Conservation (phyloP, 352 stramenopile genomes). For the Phytophthora citricola region DNA sequence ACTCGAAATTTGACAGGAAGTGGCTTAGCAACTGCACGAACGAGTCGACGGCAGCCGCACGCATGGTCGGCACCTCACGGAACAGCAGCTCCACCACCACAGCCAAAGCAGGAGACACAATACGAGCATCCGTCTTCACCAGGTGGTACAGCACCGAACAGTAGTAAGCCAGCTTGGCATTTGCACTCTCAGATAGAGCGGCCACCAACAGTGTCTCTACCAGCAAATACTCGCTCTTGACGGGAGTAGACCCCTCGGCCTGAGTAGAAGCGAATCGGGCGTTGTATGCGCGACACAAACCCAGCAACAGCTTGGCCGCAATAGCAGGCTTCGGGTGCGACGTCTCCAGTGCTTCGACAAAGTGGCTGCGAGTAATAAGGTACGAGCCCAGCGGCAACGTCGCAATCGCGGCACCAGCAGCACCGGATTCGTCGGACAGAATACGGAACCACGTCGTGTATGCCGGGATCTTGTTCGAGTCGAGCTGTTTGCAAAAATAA, state of each 20-base stretch:
- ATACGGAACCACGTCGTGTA: conserved; percentile 78
- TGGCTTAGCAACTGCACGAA: conserved; percentile 88
- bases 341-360: conserved; percentile 63
- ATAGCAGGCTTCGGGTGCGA: conserved; percentile 76
- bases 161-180: conserved; percentile 64
- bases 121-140: conserved; percentile 73
- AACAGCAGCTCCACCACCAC: conserved; percentile 88
- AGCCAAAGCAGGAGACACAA: conserved; percentile 76
- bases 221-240: conserved; percentile 84
- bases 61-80: conserved; percentile 81
- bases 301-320: conserved; percentile 75
- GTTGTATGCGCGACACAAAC: conserved; percentile 65
- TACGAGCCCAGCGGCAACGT: conserved; percentile 79
- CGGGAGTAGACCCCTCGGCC: conserved; percentile 21
- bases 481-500: conserved; percentile 39
- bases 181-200: conserved; percentile 54
- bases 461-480: conserved; percentile 65
- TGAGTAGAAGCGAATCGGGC: conserved; percentile 56
- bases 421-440: conserved; percentile 75
- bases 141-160: conserved; percentile 80
- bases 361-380: conserved; percentile 58
- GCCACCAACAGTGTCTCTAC: conserved; percentile 77
- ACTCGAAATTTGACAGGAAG: conserved; percentile 90
- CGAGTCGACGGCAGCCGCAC: conserved; percentile 52
- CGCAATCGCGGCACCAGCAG: conserved; percentile 64